Conservation (phyloP, 306 rosid genomes). For the Vigna reflexopilosa region DNA sequence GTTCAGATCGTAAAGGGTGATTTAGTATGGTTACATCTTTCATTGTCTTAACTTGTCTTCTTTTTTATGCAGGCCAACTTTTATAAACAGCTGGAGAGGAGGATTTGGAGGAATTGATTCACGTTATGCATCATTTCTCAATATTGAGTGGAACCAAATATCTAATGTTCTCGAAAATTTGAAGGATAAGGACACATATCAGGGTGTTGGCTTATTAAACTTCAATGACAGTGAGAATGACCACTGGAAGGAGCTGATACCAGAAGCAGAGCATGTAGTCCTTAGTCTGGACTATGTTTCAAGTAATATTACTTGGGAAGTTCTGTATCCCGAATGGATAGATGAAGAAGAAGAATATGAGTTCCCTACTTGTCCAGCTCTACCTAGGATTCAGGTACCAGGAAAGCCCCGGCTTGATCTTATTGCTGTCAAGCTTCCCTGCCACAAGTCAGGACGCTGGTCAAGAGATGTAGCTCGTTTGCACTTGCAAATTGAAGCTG, state of each 20-base stretch:
- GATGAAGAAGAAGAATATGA: constrained; percentile 92
- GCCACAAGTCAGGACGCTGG: constrained; percentile 75
- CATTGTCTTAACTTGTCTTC: not conserved
- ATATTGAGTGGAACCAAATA: constrained; percentile 77
- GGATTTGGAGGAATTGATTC: constrained; percentile 52
- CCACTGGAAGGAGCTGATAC: constrained; percentile 73
- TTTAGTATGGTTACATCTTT: not conserved
- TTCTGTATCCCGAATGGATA: constrained; percentile 90
- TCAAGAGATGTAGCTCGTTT: constrained; percentile 88
- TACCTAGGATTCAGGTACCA: constrained; percentile 69
- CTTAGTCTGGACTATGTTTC: constrained; percentile 60
- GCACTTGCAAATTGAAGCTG: constrained; percentile 93
- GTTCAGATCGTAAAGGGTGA: not conserved
- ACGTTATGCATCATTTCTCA: constrained; percentile 59
- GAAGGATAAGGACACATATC: constrained; percentile 60
- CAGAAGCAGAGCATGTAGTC: constrained; percentile 68
- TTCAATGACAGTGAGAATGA: constrained; percentile 75
- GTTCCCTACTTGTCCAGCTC: constrained; percentile 82
- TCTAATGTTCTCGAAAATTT: constrained; percentile 56
- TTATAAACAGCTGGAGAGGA: constrained; percentile 49
- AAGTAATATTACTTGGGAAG: constrained; percentile 71
- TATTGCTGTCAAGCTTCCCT: constrained; percentile 86
- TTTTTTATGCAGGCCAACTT: constrained; percentile 54
- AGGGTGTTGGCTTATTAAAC: constrained; percentile 83
- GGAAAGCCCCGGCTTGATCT: constrained; percentile 79